Evolutionary conservation across 495 filamentous ascomycete genomes (phyloP).

Genomic region (Extremus antarcticus): DNA sequence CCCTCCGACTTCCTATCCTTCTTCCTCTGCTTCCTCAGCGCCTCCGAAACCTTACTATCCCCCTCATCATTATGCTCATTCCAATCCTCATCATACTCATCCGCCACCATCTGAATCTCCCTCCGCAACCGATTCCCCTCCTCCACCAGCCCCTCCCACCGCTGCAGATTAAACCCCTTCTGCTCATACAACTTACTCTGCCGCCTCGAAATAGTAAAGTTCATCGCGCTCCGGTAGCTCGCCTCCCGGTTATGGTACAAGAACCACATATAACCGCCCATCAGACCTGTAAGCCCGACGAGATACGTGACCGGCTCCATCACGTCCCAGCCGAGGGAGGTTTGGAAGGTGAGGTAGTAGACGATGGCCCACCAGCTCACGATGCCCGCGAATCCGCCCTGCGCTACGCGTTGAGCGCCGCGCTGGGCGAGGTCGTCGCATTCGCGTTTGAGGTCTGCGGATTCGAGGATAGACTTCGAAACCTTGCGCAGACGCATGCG

Average conservation of each 20-base stretch:
- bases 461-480: slow-evolving; percentile 50
- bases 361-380: slow-evolving; percentile 71
- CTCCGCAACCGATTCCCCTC: slow-evolving; percentile 67
- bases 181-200: slow-evolving; percentile 67
- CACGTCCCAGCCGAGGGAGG: slow-evolving; percentile 55
- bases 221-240: slow-evolving; percentile 71
- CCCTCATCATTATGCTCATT: slow-evolving; percentile 66
- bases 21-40: slow-evolving; percentile 24
- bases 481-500: slow-evolving; percentile 63
- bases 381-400: slow-evolving; percentile 63
- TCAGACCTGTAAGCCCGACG: slow-evolving; percentile 68
- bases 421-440: slow-evolving; percentile 70
- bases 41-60: slow-evolving; percentile 33
- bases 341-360: slow-evolving; percentile 63
- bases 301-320: slow-evolving; percentile 90
- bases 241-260: slow-evolving; percentile 87
- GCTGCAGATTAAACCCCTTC: slow-evolving; percentile 60
- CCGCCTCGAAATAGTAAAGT: slow-evolving; percentile 67
- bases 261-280: slow-evolving; percentile 88
- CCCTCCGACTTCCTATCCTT: slow-evolving; percentile 40
- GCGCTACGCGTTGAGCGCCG: slow-evolving; percentile 66
- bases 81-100: slow-evolving; percentile 92
- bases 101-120: slow-evolving; percentile 73
- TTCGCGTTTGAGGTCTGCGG: slow-evolving; percentile 64
- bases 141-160: slow-evolving; percentile 71